Percentiles rank a stretch among this genome's conserved stretches.
Evolutionary conservation across 176 grass and related monocot genomes (phyloP).

Genomic region (Poa annua): DNA sequence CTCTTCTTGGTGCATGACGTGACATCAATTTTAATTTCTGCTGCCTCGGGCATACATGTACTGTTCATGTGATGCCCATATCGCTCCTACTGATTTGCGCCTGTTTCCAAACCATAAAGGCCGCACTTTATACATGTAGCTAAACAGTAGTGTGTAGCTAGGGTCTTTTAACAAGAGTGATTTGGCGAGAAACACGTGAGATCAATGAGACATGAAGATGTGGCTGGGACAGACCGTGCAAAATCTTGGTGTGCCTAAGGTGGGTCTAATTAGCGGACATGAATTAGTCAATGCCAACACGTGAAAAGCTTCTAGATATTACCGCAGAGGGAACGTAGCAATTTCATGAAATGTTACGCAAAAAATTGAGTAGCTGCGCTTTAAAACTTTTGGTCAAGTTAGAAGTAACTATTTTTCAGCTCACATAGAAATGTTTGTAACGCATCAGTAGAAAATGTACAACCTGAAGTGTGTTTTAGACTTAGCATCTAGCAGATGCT

Average conservation of each 20-base stretch:
- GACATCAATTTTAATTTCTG: not conserved
- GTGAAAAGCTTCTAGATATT: not conserved
- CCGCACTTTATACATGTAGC: slow-evolving; percentile 2
- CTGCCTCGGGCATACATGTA: too few relatives aligned
- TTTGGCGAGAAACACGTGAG: slow-evolving; percentile 40
- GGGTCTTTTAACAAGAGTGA: not conserved
- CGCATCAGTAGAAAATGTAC: too few relatives aligned
- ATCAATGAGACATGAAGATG: not conserved
- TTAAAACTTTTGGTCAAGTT: too few relatives aligned
- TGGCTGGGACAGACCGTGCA: slow-evolving; percentile 15
- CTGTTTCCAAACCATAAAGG: slow-evolving; percentile 14
- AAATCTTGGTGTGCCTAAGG: not conserved
- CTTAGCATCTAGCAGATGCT: too few relatives aligned
- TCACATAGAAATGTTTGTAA: too few relatives aligned
- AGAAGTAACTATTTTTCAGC: too few relatives aligned
- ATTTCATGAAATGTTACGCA: too few relatives aligned
- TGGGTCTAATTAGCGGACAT: slow-evolving; percentile 23
- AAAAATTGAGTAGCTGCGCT: too few relatives aligned
- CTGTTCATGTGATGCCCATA: not conserved
- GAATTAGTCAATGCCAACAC: not conserved
- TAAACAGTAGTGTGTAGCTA: slow-evolving; percentile 18
- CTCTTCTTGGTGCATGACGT: not conserved
- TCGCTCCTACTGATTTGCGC: slow-evolving; percentile 1
- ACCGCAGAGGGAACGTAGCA: not conserved
- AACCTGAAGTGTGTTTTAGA: too few relatives aligned